Evolutionary conservation across 352 stramenopile genomes (phyloP), one percentile per base, ranked within the genome.

Genomic region (Globisporangium splendens): DNA sequence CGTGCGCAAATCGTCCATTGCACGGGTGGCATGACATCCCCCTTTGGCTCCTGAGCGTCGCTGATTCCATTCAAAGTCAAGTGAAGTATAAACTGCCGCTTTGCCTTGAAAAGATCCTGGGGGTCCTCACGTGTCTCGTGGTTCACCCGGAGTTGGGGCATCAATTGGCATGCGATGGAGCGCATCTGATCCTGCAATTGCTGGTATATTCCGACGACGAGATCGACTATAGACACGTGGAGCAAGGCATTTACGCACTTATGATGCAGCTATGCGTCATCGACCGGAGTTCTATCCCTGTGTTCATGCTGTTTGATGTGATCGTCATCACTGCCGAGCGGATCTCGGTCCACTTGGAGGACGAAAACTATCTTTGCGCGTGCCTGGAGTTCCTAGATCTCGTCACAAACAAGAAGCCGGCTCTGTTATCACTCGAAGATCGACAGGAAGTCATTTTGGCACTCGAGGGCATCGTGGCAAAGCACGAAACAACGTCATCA

Each of bases 21-120:
- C 50, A 66, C 4, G 59, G 47, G 12, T 85, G 75, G 75, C 58
- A 48, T 14, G 56, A 65, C 1, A 46, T 84, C 12, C 35, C 68
- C 0, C 48, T 65, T 47, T 82, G 72, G 69, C 49, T 82, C 12
- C 54, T 75, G 33, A 1, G 59, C 3, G 52, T 81, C 7, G 70
- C 68, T 0, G 59, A 69, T 18, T 62, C 50, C 1, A 62, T 82
- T 14, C 63, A 80, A 28, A 53, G 54, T n/a, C 28, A 63, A n/a
- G 28, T 10, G 28, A 8, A 35, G 28, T 47, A 41, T 12, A 62
- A 39, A 0, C 22, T 46, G 7, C 54, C 58, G 12, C 59, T 64
- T 46, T 73, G 60, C 22, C 59, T 80, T 1, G 75, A 85, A 57
- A 81, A 85, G 46, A 68, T 80, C 53, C 61, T 80, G 31, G 72